Evolutionary conservation across 345 rosid species (phyloP).

Genomic region (Arabidopsis suecica): DNA sequence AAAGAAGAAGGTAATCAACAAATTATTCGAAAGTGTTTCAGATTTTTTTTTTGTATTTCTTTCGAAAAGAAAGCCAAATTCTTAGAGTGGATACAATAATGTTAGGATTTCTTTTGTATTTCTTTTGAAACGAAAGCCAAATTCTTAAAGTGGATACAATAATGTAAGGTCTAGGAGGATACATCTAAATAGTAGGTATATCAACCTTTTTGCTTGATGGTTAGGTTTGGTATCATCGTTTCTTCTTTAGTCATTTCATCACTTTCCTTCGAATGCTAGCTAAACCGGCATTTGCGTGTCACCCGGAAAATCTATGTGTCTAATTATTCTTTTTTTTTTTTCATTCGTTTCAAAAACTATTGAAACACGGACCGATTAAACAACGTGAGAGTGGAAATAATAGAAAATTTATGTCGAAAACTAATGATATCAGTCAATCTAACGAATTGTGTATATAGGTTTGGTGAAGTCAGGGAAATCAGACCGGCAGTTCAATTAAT

Average conservation of each 20-base stretch:
- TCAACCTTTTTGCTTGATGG: background rate
- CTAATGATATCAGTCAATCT: too few species aligned
- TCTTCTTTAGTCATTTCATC: background rate
- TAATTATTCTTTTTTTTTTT: too few species aligned
- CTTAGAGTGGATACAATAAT: background rate
- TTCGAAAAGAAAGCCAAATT: background rate
- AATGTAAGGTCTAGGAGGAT: background rate
- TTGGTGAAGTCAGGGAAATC: too few species aligned
- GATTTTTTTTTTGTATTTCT: background rate
- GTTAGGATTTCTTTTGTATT: background rate
- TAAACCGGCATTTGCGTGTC: background rate
- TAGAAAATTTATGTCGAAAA: too few species aligned
- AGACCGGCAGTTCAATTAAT: too few species aligned
- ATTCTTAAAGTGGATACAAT: background rate
- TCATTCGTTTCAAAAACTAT: too few species aligned
- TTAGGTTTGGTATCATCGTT: background rate
- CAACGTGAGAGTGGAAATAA: too few species aligned
- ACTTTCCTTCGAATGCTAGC: background rate
- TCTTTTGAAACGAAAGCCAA: background rate
- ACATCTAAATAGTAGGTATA: background rate
- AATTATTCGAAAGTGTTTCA: background rate
- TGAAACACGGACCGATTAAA: too few species aligned
- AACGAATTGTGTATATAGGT: too few species aligned
- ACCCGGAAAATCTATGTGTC: background rate
- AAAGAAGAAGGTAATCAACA: background rate